Evolutionary conservation across 2,329 filamentous ascomycete genomes (phyloP).

Genomic region (Lachnellula arida): DNA sequence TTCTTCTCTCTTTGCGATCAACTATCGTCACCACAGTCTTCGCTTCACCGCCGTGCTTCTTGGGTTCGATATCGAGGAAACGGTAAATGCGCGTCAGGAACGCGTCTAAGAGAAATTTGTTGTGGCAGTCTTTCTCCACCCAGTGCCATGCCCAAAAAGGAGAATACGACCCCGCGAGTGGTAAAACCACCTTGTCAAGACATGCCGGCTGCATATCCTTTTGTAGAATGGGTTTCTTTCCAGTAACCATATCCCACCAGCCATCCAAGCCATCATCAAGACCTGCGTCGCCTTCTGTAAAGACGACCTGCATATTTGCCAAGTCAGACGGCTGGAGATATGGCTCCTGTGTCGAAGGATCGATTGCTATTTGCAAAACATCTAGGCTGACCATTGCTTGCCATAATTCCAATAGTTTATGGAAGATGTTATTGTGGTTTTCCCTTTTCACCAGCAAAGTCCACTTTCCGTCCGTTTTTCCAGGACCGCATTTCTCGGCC

Average conservation of each 20-base stretch:
- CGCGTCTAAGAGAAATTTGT: conserved; percentile 10
- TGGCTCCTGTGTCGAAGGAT: conserved; percentile 18
- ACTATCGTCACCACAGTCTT: conserved; percentile 21
- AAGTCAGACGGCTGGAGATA: conserved; percentile 19
- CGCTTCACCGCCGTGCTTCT: neutral
- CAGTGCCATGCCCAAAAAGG: conserved; percentile 28
- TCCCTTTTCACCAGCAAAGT: conserved; percentile 28
- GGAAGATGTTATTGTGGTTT: conserved; percentile 28
- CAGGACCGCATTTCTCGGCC: neutral
- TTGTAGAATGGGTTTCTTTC: conserved; percentile 18
- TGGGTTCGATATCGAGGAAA: conserved; percentile 4
- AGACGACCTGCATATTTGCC: conserved; percentile 19
- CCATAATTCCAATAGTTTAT: conserved; percentile 30
- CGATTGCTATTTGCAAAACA: conserved; percentile 17
- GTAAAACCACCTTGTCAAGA: conserved; percentile 25
- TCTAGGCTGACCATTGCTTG: conserved; percentile 26
- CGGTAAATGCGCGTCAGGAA: conserved; percentile 15
- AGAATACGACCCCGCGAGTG: conserved; percentile 23
- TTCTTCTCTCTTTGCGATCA: conserved; percentile 18
- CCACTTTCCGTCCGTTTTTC: conserved; percentile 15
- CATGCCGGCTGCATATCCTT: conserved; percentile 20
- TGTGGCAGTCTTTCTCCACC: conserved; percentile 12
- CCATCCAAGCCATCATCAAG: conserved; percentile 14
- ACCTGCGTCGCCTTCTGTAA: conserved; percentile 18
- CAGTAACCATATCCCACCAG: conserved; percentile 24